Percentiles rank a stretch among this genome's conserved stretches.
phyloP scores from a whole-genome alignment of 2,329 filamentous ascomycete species.

The Fusarium fracticaudum region DNA sequence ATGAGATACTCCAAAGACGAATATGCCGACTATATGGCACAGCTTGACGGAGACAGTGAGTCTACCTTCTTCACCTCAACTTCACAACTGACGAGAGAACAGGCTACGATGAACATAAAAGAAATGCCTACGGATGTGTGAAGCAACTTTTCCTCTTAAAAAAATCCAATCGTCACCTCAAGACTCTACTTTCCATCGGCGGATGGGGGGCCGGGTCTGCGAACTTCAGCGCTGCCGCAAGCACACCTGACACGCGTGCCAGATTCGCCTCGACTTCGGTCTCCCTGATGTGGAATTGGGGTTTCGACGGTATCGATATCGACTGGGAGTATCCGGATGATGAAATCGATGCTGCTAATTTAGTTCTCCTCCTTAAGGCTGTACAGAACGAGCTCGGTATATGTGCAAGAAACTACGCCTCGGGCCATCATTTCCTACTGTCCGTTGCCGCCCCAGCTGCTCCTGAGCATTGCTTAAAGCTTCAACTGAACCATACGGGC shows the following conservation, averaged over 20 bases:
- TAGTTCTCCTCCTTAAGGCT: constrained; percentile 25
- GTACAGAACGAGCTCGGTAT: constrained; percentile 21
- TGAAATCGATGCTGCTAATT: constrained; percentile 17
- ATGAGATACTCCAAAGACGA: constrained; percentile 70
- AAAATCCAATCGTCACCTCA: constrained; percentile 27
- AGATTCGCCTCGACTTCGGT: constrained; percentile 29
- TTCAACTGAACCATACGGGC: constrained; percentile 16
- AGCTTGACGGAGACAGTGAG: constrained; percentile 68
- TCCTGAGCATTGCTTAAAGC: constrained; percentile 13
- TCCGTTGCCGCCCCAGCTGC: constrained; percentile 28
- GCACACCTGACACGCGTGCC: constrained; percentile 12
- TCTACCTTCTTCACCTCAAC: background rate
- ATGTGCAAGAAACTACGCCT: constrained; percentile 6
- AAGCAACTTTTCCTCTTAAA: constrained; percentile 30
- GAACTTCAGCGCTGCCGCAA: constrained; percentile 26
- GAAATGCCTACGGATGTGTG: constrained; percentile 30
- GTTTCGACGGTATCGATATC: constrained; percentile 31
- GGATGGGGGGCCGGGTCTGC: constrained; percentile 25
- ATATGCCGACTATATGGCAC: constrained; percentile 77
- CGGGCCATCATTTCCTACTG: constrained; percentile 15
- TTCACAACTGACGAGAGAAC: background rate
- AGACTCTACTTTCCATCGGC: constrained; percentile 27
- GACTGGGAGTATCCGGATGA: constrained; percentile 30
- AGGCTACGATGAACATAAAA: constrained; percentile 14
- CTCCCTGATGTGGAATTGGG: constrained; percentile 28